Evolutionary conservation across 2,329 filamentous ascomycete species (phyloP), one percentile per base, ranked within the genome.

Genomic region (Pseudogymnoascus sp.): DNA sequence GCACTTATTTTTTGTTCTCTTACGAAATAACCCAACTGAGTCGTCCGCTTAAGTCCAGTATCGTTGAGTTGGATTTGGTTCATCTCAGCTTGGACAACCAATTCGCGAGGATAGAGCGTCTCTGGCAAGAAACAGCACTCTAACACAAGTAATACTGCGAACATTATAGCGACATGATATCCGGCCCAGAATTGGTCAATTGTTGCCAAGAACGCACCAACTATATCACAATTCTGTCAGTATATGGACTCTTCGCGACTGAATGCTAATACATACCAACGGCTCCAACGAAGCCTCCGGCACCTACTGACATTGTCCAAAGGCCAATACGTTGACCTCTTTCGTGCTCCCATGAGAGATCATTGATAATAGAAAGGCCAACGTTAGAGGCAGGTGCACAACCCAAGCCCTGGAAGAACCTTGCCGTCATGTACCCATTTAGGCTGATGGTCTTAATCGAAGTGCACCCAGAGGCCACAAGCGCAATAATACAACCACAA

Each of bases 341-440:
- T 69, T 84, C 78, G 67, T 83, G 78, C 67, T 84, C 81, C 67
- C 81, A 85, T 67, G 83, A 85, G 15, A 84, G 67, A 70, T 83
- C 81, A 65, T 79, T 80, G 64, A 83, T 76, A 65, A 83, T 76
- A 26, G 80, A 80, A 69, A 85, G 75, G 0, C 83, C 83, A 11
- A 85, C 79, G 1, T 80, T 84, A 4, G 80, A 76, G 1, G 79
- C 81, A 4, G 82, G 82, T 44, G 78, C 78, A 13, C 82, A 80
- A 0, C 82, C 82, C 9, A 85, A 74, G 0, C 83, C 83, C 68
- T 85, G 82, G 68, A 85, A 83, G 68, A 85, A 83, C 2, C 83
- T 74, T 1, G 80, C 81, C n/a, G 79, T 78, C 80, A 85, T 83
- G 70, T 85, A 85, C 0, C 77, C 77, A 1, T 71, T 67, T 68